A percentile compares a stretch with the other conserved stretches of the same genome.
phyloP scores from a whole-genome alignment of 2,329 filamentous ascomycete genomes.

The Sclerotinia sclerotiorum region DNA sequence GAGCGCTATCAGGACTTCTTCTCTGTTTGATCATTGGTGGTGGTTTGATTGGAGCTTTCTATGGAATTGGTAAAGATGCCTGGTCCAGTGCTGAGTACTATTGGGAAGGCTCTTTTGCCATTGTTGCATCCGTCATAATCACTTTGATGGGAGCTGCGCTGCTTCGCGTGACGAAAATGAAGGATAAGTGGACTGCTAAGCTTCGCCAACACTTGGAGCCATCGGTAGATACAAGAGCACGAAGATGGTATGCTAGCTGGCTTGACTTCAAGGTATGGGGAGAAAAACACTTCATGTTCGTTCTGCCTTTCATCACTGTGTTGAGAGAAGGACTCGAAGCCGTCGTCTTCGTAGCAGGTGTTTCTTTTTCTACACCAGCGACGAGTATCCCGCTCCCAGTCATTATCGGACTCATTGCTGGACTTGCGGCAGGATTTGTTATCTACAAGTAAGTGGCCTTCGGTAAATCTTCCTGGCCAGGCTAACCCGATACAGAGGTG shows the following conservation, averaged over 20 bases:
- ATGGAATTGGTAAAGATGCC: conserved; percentile 62
- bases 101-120: conserved; percentile 77
- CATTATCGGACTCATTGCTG: conserved; percentile 68
- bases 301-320: conserved; percentile 85
- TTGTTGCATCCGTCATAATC: conserved; percentile 78
- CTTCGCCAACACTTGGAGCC: conserved; percentile 63
- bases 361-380: conserved; percentile 73
- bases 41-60: conserved; percentile 64
- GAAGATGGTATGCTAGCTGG: conserved; percentile 38
- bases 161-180: conserved; percentile 77
- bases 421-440: conserved; percentile 65
- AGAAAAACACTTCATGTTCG: conserved; percentile 83
- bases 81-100: conserved; percentile 71
- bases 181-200: conserved; percentile 86
- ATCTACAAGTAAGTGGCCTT: conserved; percentile 69
- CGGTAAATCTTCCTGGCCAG: neutral
- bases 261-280: conserved; percentile 59
- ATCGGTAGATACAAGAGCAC: conserved; percentile 42
- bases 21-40: conserved; percentile 59
- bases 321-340: conserved; percentile 83
- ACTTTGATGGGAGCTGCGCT: conserved; percentile 77
- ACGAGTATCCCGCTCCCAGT: conserved; percentile 76
- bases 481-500: conserved; percentile 48
- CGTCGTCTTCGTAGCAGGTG: conserved; percentile 82
- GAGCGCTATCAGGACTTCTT: conserved; percentile 51